Percentiles rank a stretch among this genome's conserved stretches.
Conservation (phyloP, 768 basidiomycete species). For the Mycena rebaudengoi region DNA sequence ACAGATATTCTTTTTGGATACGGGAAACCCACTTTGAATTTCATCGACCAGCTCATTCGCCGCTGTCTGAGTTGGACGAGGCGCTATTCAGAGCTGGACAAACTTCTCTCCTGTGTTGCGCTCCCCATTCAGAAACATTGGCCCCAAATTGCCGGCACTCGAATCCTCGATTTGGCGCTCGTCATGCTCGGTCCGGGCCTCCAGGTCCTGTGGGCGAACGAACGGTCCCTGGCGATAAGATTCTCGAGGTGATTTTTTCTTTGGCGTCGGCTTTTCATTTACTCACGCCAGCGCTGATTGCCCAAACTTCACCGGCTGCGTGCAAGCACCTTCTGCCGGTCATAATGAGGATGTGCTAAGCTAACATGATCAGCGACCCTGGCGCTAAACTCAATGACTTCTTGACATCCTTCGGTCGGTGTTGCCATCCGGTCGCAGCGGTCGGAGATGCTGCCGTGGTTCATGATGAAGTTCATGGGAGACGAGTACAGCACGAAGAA, state of each 20-base stretch:
- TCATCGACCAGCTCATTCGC: not conserved
- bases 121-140: constrained; percentile 3
- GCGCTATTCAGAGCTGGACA: not conserved
- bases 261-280: no score
- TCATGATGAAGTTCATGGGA: constrained; percentile 12
- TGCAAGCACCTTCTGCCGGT: constrained; percentile 24
- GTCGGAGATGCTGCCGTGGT: constrained; percentile 1
- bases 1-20: constrained; percentile 7
- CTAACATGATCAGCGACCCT: constrained; percentile 6
- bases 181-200: not conserved
- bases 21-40: not conserved
- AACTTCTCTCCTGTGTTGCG: not conserved
- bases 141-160: not conserved
- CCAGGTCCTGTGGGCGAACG: not conserved
- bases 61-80: constrained; percentile 2
- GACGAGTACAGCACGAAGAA: not conserved
- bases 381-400: not conserved
- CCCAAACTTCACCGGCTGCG: constrained; percentile 16
- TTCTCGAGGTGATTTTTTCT: constrained; percentile 10
- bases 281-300: no score
- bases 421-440: not conserved
- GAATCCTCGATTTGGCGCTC: constrained; percentile 3
- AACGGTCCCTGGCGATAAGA: constrained; percentile 7
- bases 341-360: constrained; percentile 10
- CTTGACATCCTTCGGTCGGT: constrained; percentile 21